Evolutionary conservation across 108 stramenopile species (phyloP).

Genomic region (Mediolabrus comicus): DNA sequence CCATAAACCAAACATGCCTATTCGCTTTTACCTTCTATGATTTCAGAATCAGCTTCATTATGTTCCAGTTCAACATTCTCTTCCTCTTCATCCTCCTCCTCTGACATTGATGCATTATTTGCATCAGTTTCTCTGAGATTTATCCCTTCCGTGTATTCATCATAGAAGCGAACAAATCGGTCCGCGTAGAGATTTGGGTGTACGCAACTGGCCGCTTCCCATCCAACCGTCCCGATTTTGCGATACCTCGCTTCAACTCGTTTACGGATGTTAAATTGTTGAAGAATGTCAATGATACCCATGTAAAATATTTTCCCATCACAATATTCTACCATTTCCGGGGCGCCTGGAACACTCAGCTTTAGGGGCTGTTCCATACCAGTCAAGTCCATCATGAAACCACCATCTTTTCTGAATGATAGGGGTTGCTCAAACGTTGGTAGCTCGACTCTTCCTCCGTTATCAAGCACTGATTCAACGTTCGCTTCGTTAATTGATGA

Average conservation of each 20-base stretch:
- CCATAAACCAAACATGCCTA: too few species aligned
- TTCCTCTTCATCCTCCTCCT: neutral
- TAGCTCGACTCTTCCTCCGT: slow-evolving; percentile 6
- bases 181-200: slow-evolving; percentile 79
- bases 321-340: slow-evolving; percentile 54
- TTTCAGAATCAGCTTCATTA: neutral
- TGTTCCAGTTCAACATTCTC: neutral
- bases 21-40: neutral
- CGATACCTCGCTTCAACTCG: slow-evolving; percentile 78
- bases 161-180: slow-evolving; percentile 81
- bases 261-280: slow-evolving; percentile 93
- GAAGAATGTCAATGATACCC: slow-evolving; percentile 97
- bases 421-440: slow-evolving; percentile 65
- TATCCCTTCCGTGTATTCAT: slow-evolving; percentile 52
- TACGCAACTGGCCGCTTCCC: slow-evolving; percentile 80
- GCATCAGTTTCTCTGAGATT: neutral
- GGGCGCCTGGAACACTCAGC: slow-evolving; percentile 46
- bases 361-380: slow-evolving; percentile 52
- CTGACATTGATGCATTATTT: neutral
- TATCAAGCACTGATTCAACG: neutral
- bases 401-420: slow-evolving; percentile 80
- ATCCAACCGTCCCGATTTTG: slow-evolving; percentile 50
- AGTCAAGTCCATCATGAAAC: slow-evolving; percentile 84
- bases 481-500: neutral
- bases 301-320: slow-evolving; percentile 91